Evolutionary conservation across 495 filamentous ascomycete species (phyloP), one percentile per base, ranked within the genome.

Genomic region (Aspergillus olivimuriae): DNA sequence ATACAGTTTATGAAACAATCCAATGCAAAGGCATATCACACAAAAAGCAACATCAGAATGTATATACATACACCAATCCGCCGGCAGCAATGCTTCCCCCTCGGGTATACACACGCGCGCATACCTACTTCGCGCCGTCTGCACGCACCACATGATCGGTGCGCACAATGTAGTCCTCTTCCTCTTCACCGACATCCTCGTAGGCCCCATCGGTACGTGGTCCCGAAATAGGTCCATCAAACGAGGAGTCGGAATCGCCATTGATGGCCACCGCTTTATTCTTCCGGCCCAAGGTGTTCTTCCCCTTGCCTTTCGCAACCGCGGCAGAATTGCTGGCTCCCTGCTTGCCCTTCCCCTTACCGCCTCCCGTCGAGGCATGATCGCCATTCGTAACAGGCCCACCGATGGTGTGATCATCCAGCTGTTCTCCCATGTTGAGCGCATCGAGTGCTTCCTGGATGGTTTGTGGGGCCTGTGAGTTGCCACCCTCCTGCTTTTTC

Each of bases 111-210:
- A n/a, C n/a, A n/a, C n/a, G n/a, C n/a, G n/a, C n/a, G n/a, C n/a
- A n/a, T n/a, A n/a, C 17, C 19, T 46, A 46, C 23, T 48, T 41
- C 21, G 46, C 43, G n/a, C 50, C 36, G 28, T 45, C 50, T 9
- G 53, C n/a, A 19, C 34, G 47, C 4, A 48, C 47, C 15, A 71
- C 47, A 46, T 70, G 67, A 43, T 66, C 66, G 8, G 68, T 73
- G n/a, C 60, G 56, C 6, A 71, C 61, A 45, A 73, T 42, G 39
- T 73, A 70, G 31, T 78, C 70, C 41, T 77, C 75, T 32, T 77
- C 65, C 48, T 70, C 70, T 24, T 64, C 68, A 32, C 63, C 52
- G n/a, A 55, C 58, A 19, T 64, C 56, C 20, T 66, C 66, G 32
- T 66, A 24, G 15, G 22, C 39, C 5, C 65, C 20, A 47, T 63